phyloP scores from a whole-genome alignment of 805 yeast species.

The Candida oleophila region DNA sequence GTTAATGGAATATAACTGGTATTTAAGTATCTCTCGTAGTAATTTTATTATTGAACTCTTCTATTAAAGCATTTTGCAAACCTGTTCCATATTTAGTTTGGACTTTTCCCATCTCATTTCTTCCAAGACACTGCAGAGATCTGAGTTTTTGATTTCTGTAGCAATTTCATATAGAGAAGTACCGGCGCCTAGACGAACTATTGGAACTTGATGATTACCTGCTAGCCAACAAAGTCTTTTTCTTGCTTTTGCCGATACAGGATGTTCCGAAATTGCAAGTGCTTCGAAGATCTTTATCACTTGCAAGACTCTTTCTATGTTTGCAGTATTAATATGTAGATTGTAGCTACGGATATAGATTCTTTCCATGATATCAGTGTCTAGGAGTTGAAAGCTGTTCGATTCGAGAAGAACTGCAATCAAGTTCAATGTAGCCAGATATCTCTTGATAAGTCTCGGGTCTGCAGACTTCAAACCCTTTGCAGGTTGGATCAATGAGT shows the following conservation, averaged over 20 bases:
- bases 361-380: conserved; percentile 23
- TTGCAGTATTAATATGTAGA: conserved; percentile 51
- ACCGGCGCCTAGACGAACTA: conserved; percentile 36
- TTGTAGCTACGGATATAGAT: conserved; percentile 53
- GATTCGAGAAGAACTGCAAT: conserved; percentile 42
- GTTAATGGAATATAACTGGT: too few relatives aligned
- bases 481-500: conserved; percentile 17
- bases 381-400: conserved; percentile 27
- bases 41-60: too few relatives aligned
- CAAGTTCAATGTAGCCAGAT: conserved; percentile 22
- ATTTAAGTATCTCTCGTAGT: too few relatives aligned
- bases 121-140: conserved; percentile 1
- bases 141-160: conserved; percentile 17
- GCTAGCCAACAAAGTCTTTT: conserved; percentile 24
- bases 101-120: conserved; percentile 16
- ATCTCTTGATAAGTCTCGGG: conserved; percentile 21
- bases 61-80: not conserved
- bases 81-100: not conserved
- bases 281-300: conserved; percentile 46
- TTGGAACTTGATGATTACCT: conserved; percentile 27
- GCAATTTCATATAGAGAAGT: conserved; percentile 42
- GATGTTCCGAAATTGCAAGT: conserved; percentile 19
- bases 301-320: conserved; percentile 32
- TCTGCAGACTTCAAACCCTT: conserved; percentile 10
- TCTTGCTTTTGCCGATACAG: conserved; percentile 14